A percentile compares a stretch with the other conserved stretches of the same genome.
These are phyloP conservation scores for Ulmus americana DNA, from an alignment of 331 rosid species.

Conservation along the genomic window DNA sequence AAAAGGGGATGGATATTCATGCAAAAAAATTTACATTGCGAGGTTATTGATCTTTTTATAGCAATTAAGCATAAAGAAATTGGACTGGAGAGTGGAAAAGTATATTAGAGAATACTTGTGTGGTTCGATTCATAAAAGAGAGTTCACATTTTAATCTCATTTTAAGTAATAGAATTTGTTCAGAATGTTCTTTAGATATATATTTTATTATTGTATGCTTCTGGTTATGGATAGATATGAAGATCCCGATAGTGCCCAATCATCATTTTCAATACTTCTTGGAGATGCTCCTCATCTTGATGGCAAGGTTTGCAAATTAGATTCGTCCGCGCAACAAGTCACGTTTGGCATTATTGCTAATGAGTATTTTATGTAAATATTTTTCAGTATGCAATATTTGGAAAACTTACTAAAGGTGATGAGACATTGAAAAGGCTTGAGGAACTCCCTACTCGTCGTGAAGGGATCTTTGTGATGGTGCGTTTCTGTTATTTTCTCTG, in stretches of 20 bases:
- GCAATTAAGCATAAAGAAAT: too few species aligned
- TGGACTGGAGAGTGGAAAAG: too few species aligned
- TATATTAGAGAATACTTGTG: too few species aligned
- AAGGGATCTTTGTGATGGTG: slow-evolving; percentile 95
- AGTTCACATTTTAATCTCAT: too few species aligned
- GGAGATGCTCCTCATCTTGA: slow-evolving; percentile 95
- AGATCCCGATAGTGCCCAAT: slow-evolving; percentile 79
- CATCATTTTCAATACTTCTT: slow-evolving; percentile 86
- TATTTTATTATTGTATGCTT: background rate
- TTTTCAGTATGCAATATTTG: slow-evolving; percentile 89
- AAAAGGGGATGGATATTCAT: too few species aligned
- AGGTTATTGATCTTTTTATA: too few species aligned
- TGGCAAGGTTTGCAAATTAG: slow-evolving; percentile 44
- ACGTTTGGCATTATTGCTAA: slow-evolving; percentile 8
- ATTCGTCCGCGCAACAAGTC: background rate
- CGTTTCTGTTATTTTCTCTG: slow-evolving; percentile 8
- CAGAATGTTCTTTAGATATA: background rate
- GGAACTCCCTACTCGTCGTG: slow-evolving; percentile 78
- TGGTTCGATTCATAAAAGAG: too few species aligned
- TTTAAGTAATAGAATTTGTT: background rate
- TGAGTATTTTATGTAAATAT: slow-evolving; percentile 22
- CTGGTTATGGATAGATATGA: slow-evolving; percentile 36
- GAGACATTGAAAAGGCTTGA: slow-evolving; percentile 71
- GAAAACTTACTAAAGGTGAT: slow-evolving; percentile 84
- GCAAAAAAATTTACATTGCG: too few species aligned